phyloP scores from a whole-genome alignment of 352 stramenopile genomes.

The Pythium apleroticum region DNA sequence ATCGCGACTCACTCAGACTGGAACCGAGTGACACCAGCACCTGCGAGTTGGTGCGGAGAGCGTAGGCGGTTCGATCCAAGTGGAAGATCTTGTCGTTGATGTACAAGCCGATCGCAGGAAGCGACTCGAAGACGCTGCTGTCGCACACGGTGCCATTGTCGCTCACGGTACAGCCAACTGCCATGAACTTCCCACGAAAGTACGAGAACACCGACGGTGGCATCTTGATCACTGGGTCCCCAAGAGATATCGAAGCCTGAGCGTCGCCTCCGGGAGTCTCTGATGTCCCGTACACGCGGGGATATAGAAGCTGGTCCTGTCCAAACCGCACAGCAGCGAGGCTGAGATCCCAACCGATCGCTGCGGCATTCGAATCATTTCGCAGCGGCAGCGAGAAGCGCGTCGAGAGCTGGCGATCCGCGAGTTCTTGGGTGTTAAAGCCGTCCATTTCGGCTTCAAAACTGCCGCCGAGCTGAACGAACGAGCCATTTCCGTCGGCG shows the following conservation, averaged over 20 bases:
- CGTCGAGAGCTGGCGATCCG: not conserved
- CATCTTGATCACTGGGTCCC: not conserved
- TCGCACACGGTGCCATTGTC: not conserved
- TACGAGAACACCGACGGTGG: not conserved
- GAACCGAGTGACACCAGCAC: not conserved
- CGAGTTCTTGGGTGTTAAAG: not conserved
- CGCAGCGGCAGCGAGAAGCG: not conserved
- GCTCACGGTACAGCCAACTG: not conserved
- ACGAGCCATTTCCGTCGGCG: not conserved
- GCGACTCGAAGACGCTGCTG: not conserved
- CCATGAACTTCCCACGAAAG: not conserved
- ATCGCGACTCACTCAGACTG: not conserved
- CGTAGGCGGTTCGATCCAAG: not conserved
- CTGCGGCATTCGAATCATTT: not conserved
- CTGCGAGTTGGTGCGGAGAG: not conserved
- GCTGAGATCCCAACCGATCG: not conserved
- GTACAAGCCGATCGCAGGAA: not conserved
- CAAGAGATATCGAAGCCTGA: not conserved
- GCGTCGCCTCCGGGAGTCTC: not conserved
- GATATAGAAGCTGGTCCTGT: not conserved
- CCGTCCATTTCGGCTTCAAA: not conserved
- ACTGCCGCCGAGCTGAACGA: not conserved
- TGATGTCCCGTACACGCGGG: not conserved
- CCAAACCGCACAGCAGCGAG: not conserved
- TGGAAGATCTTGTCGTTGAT: not conserved